phyloP scores from a whole-genome alignment of 768 basidiomycete genomes.

The Cystobasidium ongulense region DNA sequence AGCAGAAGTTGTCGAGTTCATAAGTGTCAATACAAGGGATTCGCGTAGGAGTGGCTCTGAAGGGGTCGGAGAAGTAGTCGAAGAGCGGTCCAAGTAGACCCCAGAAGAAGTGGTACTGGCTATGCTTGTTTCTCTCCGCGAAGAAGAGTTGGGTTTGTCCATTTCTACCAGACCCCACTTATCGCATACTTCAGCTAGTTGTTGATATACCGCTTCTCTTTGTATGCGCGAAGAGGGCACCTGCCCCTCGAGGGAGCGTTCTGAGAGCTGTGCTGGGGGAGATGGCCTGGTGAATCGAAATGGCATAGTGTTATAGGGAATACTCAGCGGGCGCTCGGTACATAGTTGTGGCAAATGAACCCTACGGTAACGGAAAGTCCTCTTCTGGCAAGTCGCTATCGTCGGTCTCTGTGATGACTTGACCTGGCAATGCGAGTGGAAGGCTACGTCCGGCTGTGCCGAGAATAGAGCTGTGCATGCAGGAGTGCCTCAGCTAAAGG shows the following conservation, averaged over 20 bases:
- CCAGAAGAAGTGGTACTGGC: not conserved
- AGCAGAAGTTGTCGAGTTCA: conserved; percentile 70
- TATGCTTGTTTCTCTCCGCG: not conserved
- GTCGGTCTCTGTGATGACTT: not conserved
- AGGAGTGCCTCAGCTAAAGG: not conserved
- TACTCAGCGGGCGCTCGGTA: not conserved
- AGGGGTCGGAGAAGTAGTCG: not conserved
- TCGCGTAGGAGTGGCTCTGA: not conserved
- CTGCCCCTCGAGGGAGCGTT: not conserved
- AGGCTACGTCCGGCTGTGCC: not conserved
- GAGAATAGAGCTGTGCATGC: not conserved
- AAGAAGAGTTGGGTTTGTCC: not conserved
- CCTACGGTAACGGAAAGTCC: conserved; percentile 14
- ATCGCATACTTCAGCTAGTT: conserved; percentile 16
- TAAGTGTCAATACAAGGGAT: conserved; percentile 54
- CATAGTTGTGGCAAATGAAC: not conserved
- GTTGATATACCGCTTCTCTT: not conserved
- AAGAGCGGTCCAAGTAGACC: not conserved
- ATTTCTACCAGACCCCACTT: conserved; percentile 16
- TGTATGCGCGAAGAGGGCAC: not conserved
- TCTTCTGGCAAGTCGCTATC: not conserved
- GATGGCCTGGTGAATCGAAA: not conserved
- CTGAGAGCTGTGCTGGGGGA: not conserved
- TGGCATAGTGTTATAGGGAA: not conserved
- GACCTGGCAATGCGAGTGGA: conserved; percentile 7